These are phyloP conservation scores for Trichoderma sp. DNA, from an alignment of 2,329 filamentous ascomycete species.

Conservation along the genomic window DNA sequence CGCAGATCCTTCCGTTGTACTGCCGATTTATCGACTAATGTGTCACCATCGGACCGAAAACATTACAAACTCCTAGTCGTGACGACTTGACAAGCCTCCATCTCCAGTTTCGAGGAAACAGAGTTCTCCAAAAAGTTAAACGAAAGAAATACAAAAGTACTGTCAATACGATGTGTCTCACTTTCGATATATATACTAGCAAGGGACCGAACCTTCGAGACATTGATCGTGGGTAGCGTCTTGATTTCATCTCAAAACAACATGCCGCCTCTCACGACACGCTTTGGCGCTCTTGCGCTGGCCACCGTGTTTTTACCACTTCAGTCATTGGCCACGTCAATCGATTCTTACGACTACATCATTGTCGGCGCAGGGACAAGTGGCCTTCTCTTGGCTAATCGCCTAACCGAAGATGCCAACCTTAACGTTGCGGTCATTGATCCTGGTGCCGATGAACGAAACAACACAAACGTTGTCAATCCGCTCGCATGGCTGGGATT, in stretches of 20 bases:
- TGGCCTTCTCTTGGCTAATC: slow-evolving; percentile 30
- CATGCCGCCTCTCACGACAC: neutral
- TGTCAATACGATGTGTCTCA: neutral
- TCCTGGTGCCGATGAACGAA: slow-evolving; percentile 23
- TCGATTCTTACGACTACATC: slow-evolving; percentile 26
- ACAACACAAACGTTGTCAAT: slow-evolving; percentile 22
- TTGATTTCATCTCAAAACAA: neutral
- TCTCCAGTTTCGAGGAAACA: neutral
- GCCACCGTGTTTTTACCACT: neutral
- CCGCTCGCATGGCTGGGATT: slow-evolving; percentile 28
- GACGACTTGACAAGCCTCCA: neutral
- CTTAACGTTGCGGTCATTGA: slow-evolving; percentile 30
- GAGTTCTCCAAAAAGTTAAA: neutral
- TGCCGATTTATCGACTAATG: neutral
- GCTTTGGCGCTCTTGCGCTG: neutral
- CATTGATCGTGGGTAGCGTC: neutral
- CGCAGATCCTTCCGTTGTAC: slow-evolving; percentile 5
- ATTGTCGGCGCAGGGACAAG: slow-evolving; percentile 31
- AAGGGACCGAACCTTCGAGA: no score
- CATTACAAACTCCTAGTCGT: neutral
- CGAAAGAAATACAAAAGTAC: neutral
- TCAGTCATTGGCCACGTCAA: neutral
- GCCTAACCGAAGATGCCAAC: slow-evolving; percentile 27
- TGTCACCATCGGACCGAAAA: slow-evolving; percentile 4
- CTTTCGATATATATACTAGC: neutral